phyloP scores from a whole-genome alignment of 495 filamentous ascomycete species.

The Neurospora sp. region DNA sequence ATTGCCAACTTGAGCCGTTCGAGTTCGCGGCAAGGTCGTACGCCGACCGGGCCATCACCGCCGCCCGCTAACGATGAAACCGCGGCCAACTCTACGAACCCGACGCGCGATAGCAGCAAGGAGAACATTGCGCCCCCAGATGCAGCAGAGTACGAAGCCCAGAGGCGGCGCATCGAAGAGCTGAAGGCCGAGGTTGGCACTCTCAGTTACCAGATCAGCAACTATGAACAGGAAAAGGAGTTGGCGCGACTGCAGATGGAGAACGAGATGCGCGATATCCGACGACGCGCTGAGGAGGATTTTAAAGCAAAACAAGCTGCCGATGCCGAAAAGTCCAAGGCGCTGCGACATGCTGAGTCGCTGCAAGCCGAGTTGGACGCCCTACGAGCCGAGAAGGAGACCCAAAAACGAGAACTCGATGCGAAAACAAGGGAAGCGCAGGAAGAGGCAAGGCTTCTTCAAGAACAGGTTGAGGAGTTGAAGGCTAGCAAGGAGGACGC shows the following conservation, averaged over 20 bases:
- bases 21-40: constrained; percentile 23
- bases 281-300: constrained; percentile 69
- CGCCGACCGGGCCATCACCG: constrained; percentile 24
- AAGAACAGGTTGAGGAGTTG: constrained; percentile 72
- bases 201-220: constrained; percentile 47
- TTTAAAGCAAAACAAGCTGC: constrained; percentile 70
- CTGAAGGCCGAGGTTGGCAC: constrained; percentile 46
- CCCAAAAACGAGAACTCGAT: constrained; percentile 54
- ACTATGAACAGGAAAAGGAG: constrained; percentile 77
- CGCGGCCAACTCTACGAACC: constrained; percentile 4
- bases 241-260: constrained; percentile 65
- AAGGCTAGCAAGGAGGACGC: constrained; percentile 59
- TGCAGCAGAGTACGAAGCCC: constrained; percentile 41
- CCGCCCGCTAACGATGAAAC: constrained; percentile 21
- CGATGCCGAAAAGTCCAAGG: constrained; percentile 57
- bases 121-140: constrained; percentile 39
- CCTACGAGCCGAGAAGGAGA: constrained; percentile 41
- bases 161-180: constrained; percentile 40
- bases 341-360: constrained; percentile 59
- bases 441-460: constrained; percentile 58
- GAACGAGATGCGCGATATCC: constrained; percentile 68
- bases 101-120: constrained; percentile 36
- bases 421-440: constrained; percentile 57
- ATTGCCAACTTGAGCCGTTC: constrained; percentile 23
- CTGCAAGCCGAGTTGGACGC: constrained; percentile 64